These are phyloP conservation scores for Neofusicoccum sp. DNA, from an alignment of 2,329 filamentous ascomycete species.

Conservation along the genomic window DNA sequence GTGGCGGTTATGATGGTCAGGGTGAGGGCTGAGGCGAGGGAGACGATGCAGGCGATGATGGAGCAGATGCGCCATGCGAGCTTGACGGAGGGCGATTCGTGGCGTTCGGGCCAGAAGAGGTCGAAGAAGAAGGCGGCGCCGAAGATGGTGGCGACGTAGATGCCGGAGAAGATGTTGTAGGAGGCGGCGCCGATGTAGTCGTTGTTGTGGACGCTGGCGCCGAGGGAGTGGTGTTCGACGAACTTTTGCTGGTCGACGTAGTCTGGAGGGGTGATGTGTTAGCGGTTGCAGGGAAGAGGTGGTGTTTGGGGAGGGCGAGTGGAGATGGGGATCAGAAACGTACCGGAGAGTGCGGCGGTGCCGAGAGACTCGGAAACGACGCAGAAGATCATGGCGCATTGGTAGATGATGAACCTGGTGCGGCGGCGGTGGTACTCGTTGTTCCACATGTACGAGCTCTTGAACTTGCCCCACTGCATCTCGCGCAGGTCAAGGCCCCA, in stretches of 20 bases:
- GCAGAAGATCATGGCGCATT: slow-evolving; percentile 61
- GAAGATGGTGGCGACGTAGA: slow-evolving; percentile 61
- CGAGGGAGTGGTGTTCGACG: slow-evolving; percentile 44
- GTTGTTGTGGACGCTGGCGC: slow-evolving; percentile 55
- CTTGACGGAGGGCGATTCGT: slow-evolving; percentile 52
- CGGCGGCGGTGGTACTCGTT: slow-evolving; percentile 57
- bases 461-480: slow-evolving; percentile 62
- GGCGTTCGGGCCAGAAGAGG: slow-evolving; percentile 61
- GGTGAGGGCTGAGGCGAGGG: slow-evolving; percentile 51
- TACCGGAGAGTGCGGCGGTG: slow-evolving; percentile 58
- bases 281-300: background rate
- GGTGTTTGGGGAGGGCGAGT: background rate
- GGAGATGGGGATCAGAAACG: slow-evolving; percentile 14
- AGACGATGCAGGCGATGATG: slow-evolving; percentile 51
- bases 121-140: slow-evolving; percentile 64
- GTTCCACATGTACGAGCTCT: slow-evolving; percentile 61
- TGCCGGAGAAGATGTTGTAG: slow-evolving; percentile 62
- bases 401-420: slow-evolving; percentile 63
- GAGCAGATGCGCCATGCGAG: slow-evolving; percentile 59
- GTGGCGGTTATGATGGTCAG: slow-evolving; percentile 56
- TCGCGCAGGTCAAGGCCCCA: slow-evolving; percentile 61
- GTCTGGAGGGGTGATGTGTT: slow-evolving; percentile 40
- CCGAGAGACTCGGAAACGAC: slow-evolving; percentile 60
- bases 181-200: slow-evolving; percentile 58
- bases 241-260: slow-evolving; percentile 58